Base-by-base conservation (phyloP, 805 yeast genomes). In the Wickerhamomyces chaumierensis region DNA sequence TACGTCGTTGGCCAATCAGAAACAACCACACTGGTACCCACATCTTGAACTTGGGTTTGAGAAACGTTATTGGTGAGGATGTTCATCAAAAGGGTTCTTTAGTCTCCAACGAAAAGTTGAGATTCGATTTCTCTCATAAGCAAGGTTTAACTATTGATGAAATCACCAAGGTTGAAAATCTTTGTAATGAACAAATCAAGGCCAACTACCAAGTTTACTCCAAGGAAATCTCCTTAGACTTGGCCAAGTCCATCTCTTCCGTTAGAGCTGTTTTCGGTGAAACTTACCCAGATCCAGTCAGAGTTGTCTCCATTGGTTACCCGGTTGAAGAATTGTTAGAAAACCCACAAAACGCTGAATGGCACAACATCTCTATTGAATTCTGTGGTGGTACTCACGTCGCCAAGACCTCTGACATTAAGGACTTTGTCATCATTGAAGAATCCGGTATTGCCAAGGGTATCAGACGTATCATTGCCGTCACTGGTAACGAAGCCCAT, bases 321-420 rank as follows among this genome's bases (percentile, higher is more conserved):
- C 78, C 95, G 35, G 87, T 92, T 34, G 87, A 83, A 19, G 92
- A 82, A 13, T 67, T 92, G 49, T 59, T 90, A 48, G 68, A 69
- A 6, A 68, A 78, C 51, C 95, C 96, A 49, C 51, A 65, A 21
- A 82, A 74, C 55, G 65, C 66, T 37, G 75, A 84, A 53, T 92
- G 98, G 97, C 63, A 60, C 52, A 65, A 73, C 33, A 68, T 73
- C 55, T 85, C 96, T 2, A 71, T 92, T 48, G 99, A 92, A 66
- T 92, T 92, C 71, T 92, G 99, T 66, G 99, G 99, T 65, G 99
- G 99, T 65, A 92, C 98, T 12, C 99, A 92, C 56, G 96, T 92
- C 48, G 71, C 75, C 36, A 81, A 82, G 62, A 90, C 97, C 16
- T 82, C 90, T 44, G 97, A 90, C 43, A 92, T 92, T 58, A 87